phyloP scores from a whole-genome alignment of 2,329 filamentous ascomycete species.

The Aureobasidium sp. region DNA sequence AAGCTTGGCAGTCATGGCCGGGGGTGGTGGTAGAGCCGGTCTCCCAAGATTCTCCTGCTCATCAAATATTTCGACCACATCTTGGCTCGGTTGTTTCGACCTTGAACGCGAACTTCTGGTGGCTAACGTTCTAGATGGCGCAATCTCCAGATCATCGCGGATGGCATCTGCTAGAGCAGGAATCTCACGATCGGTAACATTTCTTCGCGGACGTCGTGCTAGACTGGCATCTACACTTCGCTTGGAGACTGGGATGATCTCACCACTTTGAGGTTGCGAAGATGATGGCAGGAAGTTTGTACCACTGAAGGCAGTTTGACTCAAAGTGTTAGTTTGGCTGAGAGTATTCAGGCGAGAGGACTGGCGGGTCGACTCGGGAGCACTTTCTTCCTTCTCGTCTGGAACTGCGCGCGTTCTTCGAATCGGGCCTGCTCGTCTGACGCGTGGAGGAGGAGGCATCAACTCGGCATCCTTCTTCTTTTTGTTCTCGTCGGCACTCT shows the following conservation, averaged over 20 bases:
- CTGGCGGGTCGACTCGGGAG: background rate
- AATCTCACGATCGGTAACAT: constrained; percentile 2
- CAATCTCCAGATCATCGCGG: constrained; percentile 10
- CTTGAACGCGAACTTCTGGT: constrained; percentile 16
- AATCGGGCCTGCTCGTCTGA: constrained; percentile 8
- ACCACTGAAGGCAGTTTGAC: background rate
- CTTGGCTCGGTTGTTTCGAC: constrained; percentile 17
- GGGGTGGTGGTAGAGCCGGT: constrained; percentile 23
- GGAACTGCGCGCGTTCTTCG: constrained; percentile 3
- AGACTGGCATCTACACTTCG: constrained; percentile 30
- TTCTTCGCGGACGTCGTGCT: constrained; percentile 23
- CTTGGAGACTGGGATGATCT: constrained; percentile 19
- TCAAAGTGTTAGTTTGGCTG: constrained; percentile 7
- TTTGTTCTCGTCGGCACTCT: constrained; percentile 11
- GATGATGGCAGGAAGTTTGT: constrained; percentile 1
- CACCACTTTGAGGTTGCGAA: constrained; percentile 7
- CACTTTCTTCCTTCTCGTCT: constrained; percentile 1
- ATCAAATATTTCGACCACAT: constrained; percentile 30
- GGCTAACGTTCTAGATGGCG: background rate
- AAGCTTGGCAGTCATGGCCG: constrained; percentile 22
- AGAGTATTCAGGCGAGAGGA: constrained; percentile 4
- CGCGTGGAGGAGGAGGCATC: constrained; percentile 25
- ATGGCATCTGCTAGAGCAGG: constrained; percentile 8
- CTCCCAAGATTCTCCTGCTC: constrained; percentile 19
- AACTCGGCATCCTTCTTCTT: constrained; percentile 25